Evolutionary conservation across 2,329 filamentous ascomycete genomes (phyloP).

Genomic region (Exophiala dermatitidis): DNA sequence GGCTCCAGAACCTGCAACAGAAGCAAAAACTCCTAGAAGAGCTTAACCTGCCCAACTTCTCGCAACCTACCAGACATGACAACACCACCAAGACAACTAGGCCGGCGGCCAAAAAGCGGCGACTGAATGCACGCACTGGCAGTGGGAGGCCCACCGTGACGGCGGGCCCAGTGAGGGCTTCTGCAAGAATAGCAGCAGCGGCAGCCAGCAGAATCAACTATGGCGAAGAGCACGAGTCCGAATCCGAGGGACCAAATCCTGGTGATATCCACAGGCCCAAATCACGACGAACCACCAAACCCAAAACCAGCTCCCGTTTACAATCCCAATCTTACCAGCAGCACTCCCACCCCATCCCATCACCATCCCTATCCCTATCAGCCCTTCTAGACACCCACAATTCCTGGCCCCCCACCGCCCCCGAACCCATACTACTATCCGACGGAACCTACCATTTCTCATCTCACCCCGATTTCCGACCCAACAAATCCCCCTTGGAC

Average conservation of each 20-base stretch:
- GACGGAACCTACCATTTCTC: conserved; percentile 43
- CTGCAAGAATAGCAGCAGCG: conserved; percentile 43
- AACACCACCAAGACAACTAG: neutral
- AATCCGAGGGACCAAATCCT: neutral
- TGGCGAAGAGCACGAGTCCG: conserved; percentile 12
- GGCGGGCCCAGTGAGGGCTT: conserved; percentile 42
- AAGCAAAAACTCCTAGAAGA: conserved; percentile 45
- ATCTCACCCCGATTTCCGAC: conserved; percentile 41
- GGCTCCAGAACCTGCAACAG: conserved; percentile 44
- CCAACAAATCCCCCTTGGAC: conserved; percentile 49
- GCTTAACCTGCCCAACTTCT: conserved; percentile 35
- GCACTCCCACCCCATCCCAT: conserved; percentile 12
- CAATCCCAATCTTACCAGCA: neutral
- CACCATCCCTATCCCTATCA: conserved; percentile 20
- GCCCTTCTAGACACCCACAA: conserved; percentile 36
- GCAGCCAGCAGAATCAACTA: conserved; percentile 33
- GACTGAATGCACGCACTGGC: conserved; percentile 26
- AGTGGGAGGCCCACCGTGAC: neutral
- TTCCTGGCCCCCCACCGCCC: conserved; percentile 38
- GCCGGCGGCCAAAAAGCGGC: conserved; percentile 37
- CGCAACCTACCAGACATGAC: neutral
- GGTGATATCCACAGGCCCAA: neutral
- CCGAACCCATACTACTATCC: conserved; percentile 37
- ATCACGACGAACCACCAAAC: neutral
- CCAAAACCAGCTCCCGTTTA: conserved; percentile 2